A percentile compares a stretch with the other conserved stretches of the same genome.
These are phyloP conservation scores for Gossypium davidsonii DNA, from an alignment of 441 rosid genomes.

Conservation along the genomic window DNA sequence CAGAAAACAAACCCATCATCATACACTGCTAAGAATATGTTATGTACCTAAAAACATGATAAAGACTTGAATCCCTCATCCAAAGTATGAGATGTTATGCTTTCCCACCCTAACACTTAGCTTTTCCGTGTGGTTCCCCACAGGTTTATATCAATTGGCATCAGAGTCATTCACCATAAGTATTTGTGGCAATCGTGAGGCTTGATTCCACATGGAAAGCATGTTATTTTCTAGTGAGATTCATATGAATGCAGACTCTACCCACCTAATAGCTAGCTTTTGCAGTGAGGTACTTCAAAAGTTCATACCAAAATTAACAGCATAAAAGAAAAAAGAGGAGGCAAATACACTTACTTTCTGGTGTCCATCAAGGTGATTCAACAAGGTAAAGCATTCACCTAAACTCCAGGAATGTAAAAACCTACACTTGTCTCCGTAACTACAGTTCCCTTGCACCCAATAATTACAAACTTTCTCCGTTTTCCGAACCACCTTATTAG, in stretches of 20 bases:
- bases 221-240: neutral
- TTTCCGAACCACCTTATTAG: conserved; percentile 44
- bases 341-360: conserved; percentile 39
- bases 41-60: neutral
- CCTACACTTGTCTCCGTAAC: conserved; percentile 67
- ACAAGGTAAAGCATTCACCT: conserved; percentile 60
- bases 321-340: neutral
- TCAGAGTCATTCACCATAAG: neutral
- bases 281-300: neutral
- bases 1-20: conserved; percentile 8
- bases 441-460: conserved; percentile 87
- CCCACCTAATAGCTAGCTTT: neutral
- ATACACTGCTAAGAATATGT: conserved; percentile 10
- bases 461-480: conserved; percentile 69
- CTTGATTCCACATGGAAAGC: neutral
- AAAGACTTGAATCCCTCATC: neutral
- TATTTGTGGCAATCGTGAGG: neutral
- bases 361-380: conserved; percentile 90
- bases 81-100: neutral
- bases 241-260: neutral
- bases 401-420: conserved; percentile 83
- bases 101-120: neutral
- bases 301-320: neutral
- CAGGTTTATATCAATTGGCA: neutral
- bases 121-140: neutral